Base-by-base conservation (phyloP, 2,329 filamentous ascomycete species). In the Cercospora berteroae region DNA sequence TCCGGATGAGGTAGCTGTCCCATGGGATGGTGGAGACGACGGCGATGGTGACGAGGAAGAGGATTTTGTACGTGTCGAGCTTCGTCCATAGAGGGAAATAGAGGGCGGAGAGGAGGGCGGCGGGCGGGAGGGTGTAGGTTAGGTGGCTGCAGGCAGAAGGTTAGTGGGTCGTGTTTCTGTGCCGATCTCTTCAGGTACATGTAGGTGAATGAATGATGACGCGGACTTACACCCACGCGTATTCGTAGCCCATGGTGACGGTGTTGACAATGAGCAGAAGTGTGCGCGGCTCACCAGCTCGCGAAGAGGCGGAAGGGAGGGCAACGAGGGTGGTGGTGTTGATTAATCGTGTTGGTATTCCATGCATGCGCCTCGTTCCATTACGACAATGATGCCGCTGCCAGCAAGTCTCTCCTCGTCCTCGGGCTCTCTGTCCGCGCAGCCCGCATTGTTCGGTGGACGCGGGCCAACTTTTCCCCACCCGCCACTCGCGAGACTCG, bases 1-100 rank as follows among this genome's bases (percentile, higher is more conserved):
- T 86, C 70, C 84, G 85, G 72, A 93, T 90, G 48, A 93, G 83
- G 77, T 91, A 91, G 8, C 89, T 90, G 74, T 93, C 90, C 90
- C 90, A 93, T 33, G 90, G 90, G 27, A 89, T 87, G 0, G 90
- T 92, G 4, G 89, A 86, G 27, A 83, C 73, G 58, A 93, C 87
- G 20, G 90, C 89, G 70, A 91, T 83, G 20, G 82, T 79, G 67
- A 90, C 82, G 60, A 92, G 80, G 70, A 87, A 88, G 33, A 79
- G 71, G 63, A 89, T 84, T 74, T 89, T 89, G 78, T 87, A 89
- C 44, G 86, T 73, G 75, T 91, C 89, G 64, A 88, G 80, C 39
- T 80, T 82, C 20, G 86, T 89, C 63, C 87, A 83, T 39, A 92
- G 82, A 2, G 89, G 89, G 56, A 82, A 83, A 70, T 87, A 86